Percentiles rank a stretch among this genome's conserved stretches.
phyloP scores from a whole-genome alignment of 2,329 filamentous ascomycete genomes.

The Hypoxylon rubiginosum region DNA sequence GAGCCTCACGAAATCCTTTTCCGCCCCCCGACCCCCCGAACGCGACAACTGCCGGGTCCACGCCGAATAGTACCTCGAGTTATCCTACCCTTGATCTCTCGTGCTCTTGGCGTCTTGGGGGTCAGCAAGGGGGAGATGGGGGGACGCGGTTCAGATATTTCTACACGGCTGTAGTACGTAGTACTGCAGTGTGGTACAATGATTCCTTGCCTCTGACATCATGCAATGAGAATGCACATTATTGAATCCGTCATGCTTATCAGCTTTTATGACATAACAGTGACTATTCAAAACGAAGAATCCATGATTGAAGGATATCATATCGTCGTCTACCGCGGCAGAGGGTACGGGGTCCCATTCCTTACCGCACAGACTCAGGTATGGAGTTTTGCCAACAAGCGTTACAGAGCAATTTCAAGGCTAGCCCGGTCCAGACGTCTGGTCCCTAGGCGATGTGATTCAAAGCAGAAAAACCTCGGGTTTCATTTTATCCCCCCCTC shows the following conservation, averaged over 20 bases:
- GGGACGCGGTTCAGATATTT: background rate
- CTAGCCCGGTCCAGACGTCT: background rate
- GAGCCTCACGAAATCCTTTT: constrained; percentile 26
- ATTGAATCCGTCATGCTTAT: background rate
- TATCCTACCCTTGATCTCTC: background rate
- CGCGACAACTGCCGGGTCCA: constrained; percentile 24
- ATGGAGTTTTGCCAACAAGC: background rate
- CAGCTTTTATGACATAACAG: too few relatives aligned
- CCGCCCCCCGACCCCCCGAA: background rate
- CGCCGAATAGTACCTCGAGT: constrained; percentile 1
- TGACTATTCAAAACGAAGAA: background rate
- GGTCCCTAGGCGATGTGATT: background rate
- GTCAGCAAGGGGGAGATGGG: background rate
- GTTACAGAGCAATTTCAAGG: background rate
- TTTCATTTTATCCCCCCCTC: background rate
- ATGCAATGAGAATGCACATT: background rate
- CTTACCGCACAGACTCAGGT: background rate
- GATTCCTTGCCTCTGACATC: background rate
- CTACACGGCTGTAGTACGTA: background rate
- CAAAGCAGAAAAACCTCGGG: background rate
- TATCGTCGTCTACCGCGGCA: background rate
- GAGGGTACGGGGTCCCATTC: background rate
- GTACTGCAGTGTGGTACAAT: background rate
- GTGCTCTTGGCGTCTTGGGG: background rate
- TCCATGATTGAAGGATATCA: background rate